These are phyloP conservation scores for Alternaria triticimaculans DNA, from an alignment of 2,329 filamentous ascomycete species.

Conservation along the genomic window DNA sequence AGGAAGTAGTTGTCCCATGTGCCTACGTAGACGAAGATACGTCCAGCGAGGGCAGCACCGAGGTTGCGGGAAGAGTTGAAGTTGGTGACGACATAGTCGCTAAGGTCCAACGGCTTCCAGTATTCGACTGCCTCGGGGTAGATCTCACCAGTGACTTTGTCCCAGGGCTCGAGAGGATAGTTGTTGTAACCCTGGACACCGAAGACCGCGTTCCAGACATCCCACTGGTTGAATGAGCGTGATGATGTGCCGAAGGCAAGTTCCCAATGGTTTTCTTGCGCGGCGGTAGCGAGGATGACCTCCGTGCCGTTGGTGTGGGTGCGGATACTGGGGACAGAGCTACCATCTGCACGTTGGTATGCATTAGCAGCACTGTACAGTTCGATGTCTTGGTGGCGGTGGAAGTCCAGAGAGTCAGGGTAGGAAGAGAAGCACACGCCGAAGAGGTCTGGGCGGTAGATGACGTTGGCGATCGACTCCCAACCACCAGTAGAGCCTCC, in stretches of 20 bases:
- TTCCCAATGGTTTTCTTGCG: constrained; percentile 50
- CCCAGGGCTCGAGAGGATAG: constrained; percentile 50
- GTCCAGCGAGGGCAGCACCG: constrained; percentile 37
- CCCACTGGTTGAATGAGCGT: constrained; percentile 47
- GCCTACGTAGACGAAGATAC: constrained; percentile 48
- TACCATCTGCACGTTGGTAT: constrained; percentile 36
- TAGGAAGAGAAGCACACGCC: constrained; percentile 49
- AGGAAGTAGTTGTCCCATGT: constrained; percentile 46
- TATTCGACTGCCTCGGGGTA: constrained; percentile 46
- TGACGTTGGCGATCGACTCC: constrained; percentile 45
- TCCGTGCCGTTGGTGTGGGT: constrained; percentile 34
- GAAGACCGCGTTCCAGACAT: constrained; percentile 50
- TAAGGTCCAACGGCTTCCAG: constrained; percentile 49
- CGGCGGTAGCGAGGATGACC: constrained; percentile 32
- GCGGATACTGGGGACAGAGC: constrained; percentile 41
- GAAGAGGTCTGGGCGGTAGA: constrained; percentile 49
- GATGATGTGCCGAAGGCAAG: constrained; percentile 45
- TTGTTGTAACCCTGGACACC: constrained; percentile 46
- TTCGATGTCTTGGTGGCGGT: constrained; percentile 47
- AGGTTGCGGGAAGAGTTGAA: constrained; percentile 44
- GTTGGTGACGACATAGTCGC: constrained; percentile 42
- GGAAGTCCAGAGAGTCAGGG: constrained; percentile 48
- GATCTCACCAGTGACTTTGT: constrained; percentile 50
- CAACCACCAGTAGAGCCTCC: constrained; percentile 50
- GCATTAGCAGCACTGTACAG: constrained; percentile 44